phyloP scores from a whole-genome alignment of 148 eudicot species.

The Persicaria maculosa region DNA sequence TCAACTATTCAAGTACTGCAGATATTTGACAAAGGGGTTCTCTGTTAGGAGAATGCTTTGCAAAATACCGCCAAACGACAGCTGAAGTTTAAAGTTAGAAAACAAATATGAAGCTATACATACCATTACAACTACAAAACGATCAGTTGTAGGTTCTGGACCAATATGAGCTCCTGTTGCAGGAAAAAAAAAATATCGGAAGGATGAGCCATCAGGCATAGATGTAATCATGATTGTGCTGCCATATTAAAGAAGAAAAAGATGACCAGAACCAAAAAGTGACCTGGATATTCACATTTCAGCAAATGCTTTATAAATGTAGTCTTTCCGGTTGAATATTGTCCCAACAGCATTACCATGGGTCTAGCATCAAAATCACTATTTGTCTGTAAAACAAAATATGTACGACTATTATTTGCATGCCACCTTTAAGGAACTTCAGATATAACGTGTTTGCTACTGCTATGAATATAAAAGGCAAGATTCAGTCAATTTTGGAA shows the following conservation, averaged over 20 bases:
- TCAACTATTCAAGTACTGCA: not conserved
- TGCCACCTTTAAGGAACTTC: slow-evolving; percentile 2
- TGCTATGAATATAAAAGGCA: slow-evolving; percentile 10
- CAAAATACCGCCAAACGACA: not conserved
- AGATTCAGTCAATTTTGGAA: not conserved
- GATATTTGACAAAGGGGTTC: not conserved
- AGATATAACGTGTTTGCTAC: not conserved
- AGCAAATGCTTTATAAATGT: slow-evolving; percentile 92
- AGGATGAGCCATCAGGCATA: not conserved
- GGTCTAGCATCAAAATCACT: slow-evolving; percentile 97
- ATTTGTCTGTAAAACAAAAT: slow-evolving; percentile 40
- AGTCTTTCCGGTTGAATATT: slow-evolving; percentile 96
- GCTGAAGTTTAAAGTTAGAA: not conserved
- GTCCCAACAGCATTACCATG: slow-evolving; percentile 99
- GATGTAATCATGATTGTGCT: not conserved
- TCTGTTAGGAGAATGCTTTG: not conserved
- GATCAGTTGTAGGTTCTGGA: slow-evolving; percentile 97
- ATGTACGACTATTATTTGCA: not conserved
- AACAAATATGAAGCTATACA: not conserved
- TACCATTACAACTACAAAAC: slow-evolving; percentile 97
- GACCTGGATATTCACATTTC: slow-evolving; percentile 85
- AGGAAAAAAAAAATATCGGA: slow-evolving; percentile 1
- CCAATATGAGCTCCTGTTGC: slow-evolving; percentile 95
- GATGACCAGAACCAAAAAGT: not conserved
- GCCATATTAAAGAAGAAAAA: not conserved